phyloP scores from a whole-genome alignment of 768 basidiomycete genomes.

The Kondoa subrosea region DNA sequence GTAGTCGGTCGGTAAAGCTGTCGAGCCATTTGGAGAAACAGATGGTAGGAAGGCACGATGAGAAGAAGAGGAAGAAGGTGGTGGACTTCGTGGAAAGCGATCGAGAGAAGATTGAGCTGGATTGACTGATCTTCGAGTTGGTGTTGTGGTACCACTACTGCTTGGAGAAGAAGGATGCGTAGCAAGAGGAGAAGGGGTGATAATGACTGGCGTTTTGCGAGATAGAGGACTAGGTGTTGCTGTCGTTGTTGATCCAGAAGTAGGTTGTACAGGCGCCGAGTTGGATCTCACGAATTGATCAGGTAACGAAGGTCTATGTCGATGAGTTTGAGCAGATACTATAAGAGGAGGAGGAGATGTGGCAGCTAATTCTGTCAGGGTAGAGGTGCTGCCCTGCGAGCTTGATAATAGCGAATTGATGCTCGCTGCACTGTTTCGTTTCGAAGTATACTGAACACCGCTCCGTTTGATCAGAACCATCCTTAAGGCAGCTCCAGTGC shows the following conservation, averaged over 20 bases:
- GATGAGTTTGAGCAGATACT: no score
- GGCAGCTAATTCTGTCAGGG: no score
- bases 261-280: not conserved
- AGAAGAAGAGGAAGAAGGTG: not conserved
- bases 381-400: no score
- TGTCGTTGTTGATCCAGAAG: not conserved
- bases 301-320: not conserved
- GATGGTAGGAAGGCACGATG: not conserved
- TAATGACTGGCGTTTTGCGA: not conserved
- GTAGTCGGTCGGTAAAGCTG: not conserved
- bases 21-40: not conserved
- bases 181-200: constrained; percentile 2
- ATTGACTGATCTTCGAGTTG: not conserved
- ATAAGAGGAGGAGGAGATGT: no score
- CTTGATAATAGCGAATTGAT: no score
- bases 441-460: no score
- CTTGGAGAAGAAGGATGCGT: not conserved
- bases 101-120: not conserved
- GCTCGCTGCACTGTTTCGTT: no score
- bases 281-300: not conserved
- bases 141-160: not conserved
- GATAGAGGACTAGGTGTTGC: not conserved
- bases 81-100: constrained; percentile 3
- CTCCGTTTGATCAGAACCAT: no score
- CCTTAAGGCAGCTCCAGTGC: no score